These are phyloP conservation scores for Candida sp. DNA, from an alignment of 1,139 yeast genomes.

Conservation along the genomic window DNA sequence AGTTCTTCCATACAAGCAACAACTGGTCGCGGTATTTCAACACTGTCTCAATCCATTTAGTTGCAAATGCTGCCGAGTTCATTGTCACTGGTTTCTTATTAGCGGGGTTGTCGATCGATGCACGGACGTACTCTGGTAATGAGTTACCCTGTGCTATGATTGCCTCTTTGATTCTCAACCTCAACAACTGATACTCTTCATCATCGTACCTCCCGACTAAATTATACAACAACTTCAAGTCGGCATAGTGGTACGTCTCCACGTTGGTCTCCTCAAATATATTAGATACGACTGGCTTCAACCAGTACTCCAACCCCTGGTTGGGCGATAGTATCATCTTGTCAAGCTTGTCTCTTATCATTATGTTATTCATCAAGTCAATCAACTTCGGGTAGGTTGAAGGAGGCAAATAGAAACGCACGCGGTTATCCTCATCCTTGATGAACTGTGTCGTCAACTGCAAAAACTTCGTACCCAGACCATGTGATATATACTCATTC, in stretches of 20 bases:
- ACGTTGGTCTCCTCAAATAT: constrained; percentile 19
- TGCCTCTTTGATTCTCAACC: constrained; percentile 50
- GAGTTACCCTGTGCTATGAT: constrained; percentile 45
- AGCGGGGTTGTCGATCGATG: constrained; percentile 16
- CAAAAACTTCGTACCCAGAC: constrained; percentile 56
- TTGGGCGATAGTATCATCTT: constrained; percentile 44
- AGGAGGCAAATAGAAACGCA: constrained; percentile 57
- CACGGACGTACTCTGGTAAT: constrained; percentile 32
- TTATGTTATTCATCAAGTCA: constrained; percentile 61
- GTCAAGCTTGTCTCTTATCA: constrained; percentile 65
- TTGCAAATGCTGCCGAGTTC: constrained; percentile 55
- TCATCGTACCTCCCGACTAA: constrained; percentile 60
- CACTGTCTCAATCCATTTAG: constrained; percentile 71
- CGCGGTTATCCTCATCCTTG: constrained; percentile 61
- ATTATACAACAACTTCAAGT: constrained; percentile 49
- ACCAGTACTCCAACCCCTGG: constrained; percentile 64
- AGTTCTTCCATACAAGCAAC: constrained; percentile 45
- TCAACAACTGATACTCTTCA: constrained; percentile 51
- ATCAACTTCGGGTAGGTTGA: constrained; percentile 57
- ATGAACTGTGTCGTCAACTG: constrained; percentile 56
- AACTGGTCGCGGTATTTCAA: constrained; percentile 57
- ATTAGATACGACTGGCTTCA: constrained; percentile 35
- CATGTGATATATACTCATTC: constrained; percentile 39
- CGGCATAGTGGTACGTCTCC: constrained; percentile 19
- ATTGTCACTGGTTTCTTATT: constrained; percentile 13